Evolutionary conservation across 2,329 filamentous ascomycete genomes (phyloP), one percentile per base, ranked within the genome.

Genomic region (Aaosphaeria arxii): DNA sequence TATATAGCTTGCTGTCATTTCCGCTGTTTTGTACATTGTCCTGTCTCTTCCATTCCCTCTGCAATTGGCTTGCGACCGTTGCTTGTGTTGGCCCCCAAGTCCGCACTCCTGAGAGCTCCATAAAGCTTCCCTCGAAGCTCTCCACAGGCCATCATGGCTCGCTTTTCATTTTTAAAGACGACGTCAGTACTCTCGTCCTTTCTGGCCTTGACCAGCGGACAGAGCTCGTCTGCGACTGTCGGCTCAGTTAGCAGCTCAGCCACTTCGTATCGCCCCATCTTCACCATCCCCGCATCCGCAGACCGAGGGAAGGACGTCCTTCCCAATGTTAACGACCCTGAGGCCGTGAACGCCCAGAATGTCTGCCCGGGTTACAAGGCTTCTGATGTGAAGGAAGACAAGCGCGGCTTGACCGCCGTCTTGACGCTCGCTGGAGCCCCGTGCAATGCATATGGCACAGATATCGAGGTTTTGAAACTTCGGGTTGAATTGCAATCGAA

Each of bases 361-460:
- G 74, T 82, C 2, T 94, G 81, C 55, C 81, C 82, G 3, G 81
- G 82, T 1, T 85, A 84, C 62, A 79, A 66, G 45, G 81, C 80
- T 2, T 77, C 73, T 2, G 69, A 76, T 50, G 71, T 84, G 7
- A 56, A 74, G 39, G 65, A 74, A 28, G 75, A 70, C 9, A 56
- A 66, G 4, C 62, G 67, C 50, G 80, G 80, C 4, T 71, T 84
- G 44, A 77, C 71, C 2, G 82, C 81, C 6, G 74, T 70, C 4
- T 59, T 84, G 56, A 71, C 58, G 0, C 63, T 84, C 45, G 79
- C 79, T 35, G 82, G 81, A 3, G 55, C 72, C 24, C 64, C 80
- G 30, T 84, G 89, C 74, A 87, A 92, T 67, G 80, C 83, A 24
- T 95, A 92, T 54, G 89, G 90, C 0, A 86, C 78, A 6, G 90